These are phyloP conservation scores for Xylaria sp. DNA, from an alignment of 2,329 filamentous ascomycete species.

Conservation along the genomic window DNA sequence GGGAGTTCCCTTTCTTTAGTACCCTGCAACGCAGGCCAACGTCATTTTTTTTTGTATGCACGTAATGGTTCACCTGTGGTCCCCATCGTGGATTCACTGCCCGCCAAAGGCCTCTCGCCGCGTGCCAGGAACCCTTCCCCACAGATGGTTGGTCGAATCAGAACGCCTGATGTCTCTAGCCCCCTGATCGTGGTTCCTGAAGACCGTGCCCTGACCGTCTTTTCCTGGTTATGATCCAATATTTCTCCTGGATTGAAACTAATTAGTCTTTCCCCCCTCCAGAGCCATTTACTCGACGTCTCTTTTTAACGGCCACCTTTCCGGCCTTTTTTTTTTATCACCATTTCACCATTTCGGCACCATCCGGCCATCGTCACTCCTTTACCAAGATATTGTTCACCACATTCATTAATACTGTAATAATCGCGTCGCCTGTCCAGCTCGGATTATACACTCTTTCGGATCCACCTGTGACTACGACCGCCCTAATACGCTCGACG, in stretches of 20 bases:
- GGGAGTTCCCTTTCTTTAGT: slow-evolving; percentile 39
- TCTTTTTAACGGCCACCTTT: slow-evolving; percentile 50
- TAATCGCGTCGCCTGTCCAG: slow-evolving; percentile 51
- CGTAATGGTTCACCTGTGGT: slow-evolving; percentile 28
- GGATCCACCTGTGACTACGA: slow-evolving; percentile 35
- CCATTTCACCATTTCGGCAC: slow-evolving; percentile 45
- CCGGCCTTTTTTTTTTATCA: slow-evolving; percentile 44
- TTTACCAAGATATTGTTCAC: slow-evolving; percentile 52
- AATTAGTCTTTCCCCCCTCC: slow-evolving; percentile 29
- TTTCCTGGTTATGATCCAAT: slow-evolving; percentile 23
- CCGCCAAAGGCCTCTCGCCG: slow-evolving; percentile 28
- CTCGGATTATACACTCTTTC: slow-evolving; percentile 50
- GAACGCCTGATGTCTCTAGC: slow-evolving; percentile 25
- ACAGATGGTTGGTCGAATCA: slow-evolving; percentile 31
- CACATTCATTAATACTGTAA: slow-evolving; percentile 65
- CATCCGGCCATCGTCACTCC: slow-evolving; percentile 59
- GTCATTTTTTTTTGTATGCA: slow-evolving; percentile 24
- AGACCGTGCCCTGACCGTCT: slow-evolving; percentile 29
- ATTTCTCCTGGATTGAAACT: slow-evolving; percentile 26
- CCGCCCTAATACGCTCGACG: slow-evolving; percentile 41
- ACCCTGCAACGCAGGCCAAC: slow-evolving; percentile 29
- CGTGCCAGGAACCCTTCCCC: slow-evolving; percentile 33
- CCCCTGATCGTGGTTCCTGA: slow-evolving; percentile 31
- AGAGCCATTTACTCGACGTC: slow-evolving; percentile 43
- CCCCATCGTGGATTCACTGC: slow-evolving; percentile 29